Evolutionary conservation across 2,329 filamentous ascomycete genomes (phyloP).

Genomic region (Diaporthe nobilis): DNA sequence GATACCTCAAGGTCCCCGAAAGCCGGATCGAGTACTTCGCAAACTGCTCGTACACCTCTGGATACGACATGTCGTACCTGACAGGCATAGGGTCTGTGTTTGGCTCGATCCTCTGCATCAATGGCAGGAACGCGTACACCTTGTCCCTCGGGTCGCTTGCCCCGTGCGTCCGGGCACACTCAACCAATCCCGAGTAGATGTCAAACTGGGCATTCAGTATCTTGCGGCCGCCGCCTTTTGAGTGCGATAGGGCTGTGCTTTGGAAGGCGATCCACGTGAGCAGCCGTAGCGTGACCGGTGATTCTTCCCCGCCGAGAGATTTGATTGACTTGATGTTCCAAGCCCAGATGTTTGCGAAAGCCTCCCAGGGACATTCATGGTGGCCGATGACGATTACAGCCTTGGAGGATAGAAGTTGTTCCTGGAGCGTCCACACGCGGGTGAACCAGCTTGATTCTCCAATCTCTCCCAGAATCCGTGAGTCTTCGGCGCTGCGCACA

Average conservation of each 20-base stretch:
- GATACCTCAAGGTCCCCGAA: constrained; percentile 4
- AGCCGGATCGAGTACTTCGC: constrained; percentile 17
- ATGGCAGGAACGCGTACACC: constrained; percentile 1
- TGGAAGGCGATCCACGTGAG: constrained; percentile 23
- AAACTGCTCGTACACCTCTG: constrained; percentile 11
- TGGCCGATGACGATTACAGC: constrained; percentile 2
- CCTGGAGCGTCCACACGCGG: constrained; percentile 15
- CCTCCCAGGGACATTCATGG: constrained; percentile 5
- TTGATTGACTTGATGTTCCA: constrained; percentile 24
- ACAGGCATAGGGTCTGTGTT: background rate
- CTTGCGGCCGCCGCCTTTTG: background rate
- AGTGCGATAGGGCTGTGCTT: background rate
- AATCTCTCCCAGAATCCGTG: background rate
- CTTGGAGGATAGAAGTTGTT: constrained; percentile 7
- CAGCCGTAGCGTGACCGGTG: background rate
- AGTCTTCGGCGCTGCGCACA: constrained; percentile 9
- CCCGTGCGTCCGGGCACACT: constrained; percentile 9
- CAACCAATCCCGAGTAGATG: background rate
- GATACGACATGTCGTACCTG: constrained; percentile 4
- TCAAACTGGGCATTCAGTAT: constrained; percentile 5
- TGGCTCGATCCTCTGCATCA: constrained; percentile 16
- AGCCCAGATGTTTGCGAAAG: constrained; percentile 7
- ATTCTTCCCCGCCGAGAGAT: background rate
- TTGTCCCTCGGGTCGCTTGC: constrained; percentile 7
- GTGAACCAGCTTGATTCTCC: constrained; percentile 11